These are phyloP conservation scores for Globisporangium solare DNA, from an alignment of 352 stramenopile genomes.

Conservation along the genomic window DNA sequence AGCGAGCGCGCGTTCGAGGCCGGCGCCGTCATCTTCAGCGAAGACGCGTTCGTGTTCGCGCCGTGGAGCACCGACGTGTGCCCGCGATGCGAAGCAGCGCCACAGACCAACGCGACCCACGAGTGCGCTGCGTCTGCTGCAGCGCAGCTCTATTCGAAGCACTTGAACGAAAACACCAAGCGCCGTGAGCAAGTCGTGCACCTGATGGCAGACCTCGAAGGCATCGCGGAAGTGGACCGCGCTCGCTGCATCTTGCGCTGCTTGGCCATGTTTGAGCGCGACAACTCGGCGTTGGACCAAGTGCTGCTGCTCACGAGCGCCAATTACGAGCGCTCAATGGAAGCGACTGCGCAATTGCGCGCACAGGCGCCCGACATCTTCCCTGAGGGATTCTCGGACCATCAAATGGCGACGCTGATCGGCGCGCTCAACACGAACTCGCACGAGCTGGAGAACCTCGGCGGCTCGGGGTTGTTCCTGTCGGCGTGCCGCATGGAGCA, in stretches of 20 bases:
- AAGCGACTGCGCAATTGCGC: constrained; percentile 40
- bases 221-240: constrained; percentile 66
- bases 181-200: constrained; percentile 51
- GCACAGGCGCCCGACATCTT: constrained; percentile 46
- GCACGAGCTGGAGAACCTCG: constrained; percentile 69
- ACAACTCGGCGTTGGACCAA: constrained; percentile 35
- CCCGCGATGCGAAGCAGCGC: constrained; percentile 41
- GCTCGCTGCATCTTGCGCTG: constrained; percentile 68
- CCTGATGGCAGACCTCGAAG: constrained; percentile 49
- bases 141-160: constrained; percentile 33
- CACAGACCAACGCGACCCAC: constrained; percentile 14
- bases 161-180: constrained; percentile 34
- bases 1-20: constrained; percentile 45
- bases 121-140: constrained; percentile 34
- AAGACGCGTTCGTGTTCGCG: constrained; percentile 69
- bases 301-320: constrained; percentile 44
- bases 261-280: constrained; percentile 48
- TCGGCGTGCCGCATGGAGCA: constrained; percentile 74
- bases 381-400: constrained; percentile 42
- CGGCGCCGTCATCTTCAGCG: constrained; percentile 70
- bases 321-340: constrained; percentile 34
- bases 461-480: constrained; percentile 66
- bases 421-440: constrained; percentile 73
- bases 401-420: constrained; percentile 62
- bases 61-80: constrained; percentile 66